These are phyloP conservation scores for Coemansia sp. DNA, from an alignment of 371 early-diverging fungal genomes.

Conservation along the genomic window DNA sequence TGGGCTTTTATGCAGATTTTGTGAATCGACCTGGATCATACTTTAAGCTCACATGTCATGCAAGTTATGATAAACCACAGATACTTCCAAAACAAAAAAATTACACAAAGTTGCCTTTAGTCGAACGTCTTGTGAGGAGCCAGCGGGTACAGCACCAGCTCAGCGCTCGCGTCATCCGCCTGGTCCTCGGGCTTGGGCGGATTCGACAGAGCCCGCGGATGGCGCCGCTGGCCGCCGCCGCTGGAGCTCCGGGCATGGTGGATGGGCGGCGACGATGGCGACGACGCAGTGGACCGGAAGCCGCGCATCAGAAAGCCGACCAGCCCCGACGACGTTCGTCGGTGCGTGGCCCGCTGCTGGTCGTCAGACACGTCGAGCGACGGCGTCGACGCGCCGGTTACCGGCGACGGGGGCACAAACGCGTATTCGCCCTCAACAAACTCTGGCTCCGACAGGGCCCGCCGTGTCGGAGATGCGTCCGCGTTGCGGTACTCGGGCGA, in stretches of 20 bases:
- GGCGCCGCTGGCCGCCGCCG: background rate
- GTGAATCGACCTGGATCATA: no score
- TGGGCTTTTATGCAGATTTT: no score
- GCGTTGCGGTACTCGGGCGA: slow-evolving; percentile 7
- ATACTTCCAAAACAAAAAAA: no score
- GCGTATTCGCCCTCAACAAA: slow-evolving; percentile 13
- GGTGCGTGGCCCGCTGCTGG: slow-evolving; percentile 16
- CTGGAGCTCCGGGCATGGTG: no score
- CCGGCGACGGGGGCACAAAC: slow-evolving; percentile 7
- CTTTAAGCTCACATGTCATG: no score
- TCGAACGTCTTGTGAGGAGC: background rate
- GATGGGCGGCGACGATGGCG: slow-evolving; percentile 11
- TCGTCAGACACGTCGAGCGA: background rate
- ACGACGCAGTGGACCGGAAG: slow-evolving; percentile 24
- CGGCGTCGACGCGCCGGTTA: background rate
- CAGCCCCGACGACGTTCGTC: slow-evolving; percentile 43
- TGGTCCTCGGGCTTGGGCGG: background rate
- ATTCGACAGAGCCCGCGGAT: background rate
- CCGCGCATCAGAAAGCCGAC: slow-evolving; percentile 43
- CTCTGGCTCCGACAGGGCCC: slow-evolving; percentile 10
- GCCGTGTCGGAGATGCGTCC: background rate
- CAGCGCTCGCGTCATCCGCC: background rate
- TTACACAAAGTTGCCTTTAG: background rate
- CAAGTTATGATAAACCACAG: no score
- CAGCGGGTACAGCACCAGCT: slow-evolving; percentile 4